These are phyloP conservation scores for Crithidia acanthocephali DNA, from an alignment of 208 protist species.

Conservation along the genomic window DNA sequence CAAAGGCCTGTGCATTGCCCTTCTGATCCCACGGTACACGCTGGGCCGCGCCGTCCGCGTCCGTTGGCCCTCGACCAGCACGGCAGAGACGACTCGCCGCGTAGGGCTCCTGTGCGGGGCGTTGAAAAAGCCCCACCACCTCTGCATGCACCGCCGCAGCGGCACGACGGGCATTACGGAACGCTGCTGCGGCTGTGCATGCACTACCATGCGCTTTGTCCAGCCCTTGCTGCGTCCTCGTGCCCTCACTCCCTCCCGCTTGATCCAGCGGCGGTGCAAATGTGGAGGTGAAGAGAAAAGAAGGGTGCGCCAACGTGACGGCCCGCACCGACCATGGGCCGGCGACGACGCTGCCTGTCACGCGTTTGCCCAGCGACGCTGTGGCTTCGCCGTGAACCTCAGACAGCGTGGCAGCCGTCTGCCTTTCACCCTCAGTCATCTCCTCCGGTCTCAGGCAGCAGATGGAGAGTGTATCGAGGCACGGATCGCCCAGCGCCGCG, in stretches of 20 bases:
- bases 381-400: neutral
- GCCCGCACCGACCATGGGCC: constrained; percentile 33
- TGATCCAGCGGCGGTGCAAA: neutral
- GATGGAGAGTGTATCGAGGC: constrained; percentile 26
- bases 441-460: constrained; percentile 20
- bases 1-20: constrained; percentile 7
- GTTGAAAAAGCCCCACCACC: constrained; percentile 32
- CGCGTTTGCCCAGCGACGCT: neutral
- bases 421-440: neutral
- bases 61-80: neutral
- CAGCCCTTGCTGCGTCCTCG: too few species aligned
- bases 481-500: constrained; percentile 1
- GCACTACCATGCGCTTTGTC: neutral
- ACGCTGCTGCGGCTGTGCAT: constrained; percentile 11
- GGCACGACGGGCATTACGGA: constrained; percentile 5
- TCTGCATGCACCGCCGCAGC: neutral
- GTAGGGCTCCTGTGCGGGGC: constrained; percentile 26
- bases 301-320: constrained; percentile 26
- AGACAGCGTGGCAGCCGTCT: neutral
- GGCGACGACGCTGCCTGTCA: constrained; percentile 8
- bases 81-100: constrained; percentile 19
- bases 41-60: neutral
- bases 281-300: constrained; percentile 22
- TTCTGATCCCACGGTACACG: constrained; percentile 3
- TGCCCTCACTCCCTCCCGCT: neutral